Evolutionary conservation across 2,329 filamentous ascomycete species (phyloP).

Genomic region (Curvularia spicifera): DNA sequence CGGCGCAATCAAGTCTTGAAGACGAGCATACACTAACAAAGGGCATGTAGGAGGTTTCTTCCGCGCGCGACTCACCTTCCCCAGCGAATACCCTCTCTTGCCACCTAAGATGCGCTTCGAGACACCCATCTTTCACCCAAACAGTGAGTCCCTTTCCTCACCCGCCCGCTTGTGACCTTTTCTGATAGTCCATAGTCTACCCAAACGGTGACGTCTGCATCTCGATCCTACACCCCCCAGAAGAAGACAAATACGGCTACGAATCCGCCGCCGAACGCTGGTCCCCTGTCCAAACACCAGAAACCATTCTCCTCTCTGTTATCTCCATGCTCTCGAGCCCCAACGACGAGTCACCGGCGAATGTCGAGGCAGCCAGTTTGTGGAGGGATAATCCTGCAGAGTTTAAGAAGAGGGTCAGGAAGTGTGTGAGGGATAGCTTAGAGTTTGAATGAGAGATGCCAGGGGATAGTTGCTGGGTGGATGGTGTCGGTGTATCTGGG

Average conservation of each 20-base stretch:
- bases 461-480: background rate
- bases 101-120: slow-evolving; percentile 96
- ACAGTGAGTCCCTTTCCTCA: slow-evolving; percentile 65
- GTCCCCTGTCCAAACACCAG: slow-evolving; percentile 95
- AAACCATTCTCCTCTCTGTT: slow-evolving; percentile 95
- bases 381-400: slow-evolving; percentile 84
- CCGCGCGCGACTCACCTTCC: slow-evolving; percentile 91
- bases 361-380: slow-evolving; percentile 95
- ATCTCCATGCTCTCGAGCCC: slow-evolving; percentile 99
- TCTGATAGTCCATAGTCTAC: slow-evolving; percentile 68
- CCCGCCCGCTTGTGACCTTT: background rate
- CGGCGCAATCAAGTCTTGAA: no score
- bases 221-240: slow-evolving; percentile 94
- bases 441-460: slow-evolving; percentile 38
- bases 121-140: slow-evolving; percentile 94
- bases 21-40: slow-evolving; percentile 11
- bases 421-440: slow-evolving; percentile 70
- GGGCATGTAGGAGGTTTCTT: slow-evolving; percentile 76
- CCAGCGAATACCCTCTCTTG: slow-evolving; percentile 94
- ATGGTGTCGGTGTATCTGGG: no score
- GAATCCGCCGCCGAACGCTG: slow-evolving; percentile 94
- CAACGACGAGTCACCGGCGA: slow-evolving; percentile 95
- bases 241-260: slow-evolving; percentile 98
- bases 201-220: slow-evolving; percentile 92
- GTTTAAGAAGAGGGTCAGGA: slow-evolving; percentile 85